Percentiles rank a stretch among this genome's conserved stretches.
Conservation (phyloP, 148 eudicot genomes). For the Limonium bicolor region DNA sequence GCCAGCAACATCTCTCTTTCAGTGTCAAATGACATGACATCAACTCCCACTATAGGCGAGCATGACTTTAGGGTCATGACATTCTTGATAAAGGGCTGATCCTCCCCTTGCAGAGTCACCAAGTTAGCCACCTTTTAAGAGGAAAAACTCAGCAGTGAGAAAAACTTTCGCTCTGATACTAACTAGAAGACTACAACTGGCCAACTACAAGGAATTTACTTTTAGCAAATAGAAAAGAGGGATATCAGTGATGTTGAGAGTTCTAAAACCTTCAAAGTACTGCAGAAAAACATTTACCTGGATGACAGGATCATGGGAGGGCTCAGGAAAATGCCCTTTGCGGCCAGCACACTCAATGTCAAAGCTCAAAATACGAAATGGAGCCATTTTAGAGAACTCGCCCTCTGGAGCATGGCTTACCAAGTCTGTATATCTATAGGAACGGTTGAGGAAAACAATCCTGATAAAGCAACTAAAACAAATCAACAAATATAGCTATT, state of each 20-base stretch:
- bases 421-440: conserved; percentile 62
- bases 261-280: no score
- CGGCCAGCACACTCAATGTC: conserved; percentile 99
- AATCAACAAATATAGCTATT: no score
- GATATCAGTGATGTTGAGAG: no score
- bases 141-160: no score
- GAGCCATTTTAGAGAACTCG: conserved; percentile 92
- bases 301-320: conserved; percentile 90
- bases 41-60: conserved; percentile 94
- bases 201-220: no score
- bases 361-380: conserved; percentile 94
- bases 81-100: conserved; percentile 79
- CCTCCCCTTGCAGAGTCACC: conserved; percentile 88
- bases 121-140: conserved; percentile 68
- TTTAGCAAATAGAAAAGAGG: no score
- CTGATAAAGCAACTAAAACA: not conserved
- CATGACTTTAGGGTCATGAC: conserved; percentile 97
- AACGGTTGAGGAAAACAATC: conserved; percentile 16
- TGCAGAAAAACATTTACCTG: conserved; percentile 37
- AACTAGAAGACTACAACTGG: no score
- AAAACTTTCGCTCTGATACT: no score
- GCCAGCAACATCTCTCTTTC: conserved; percentile 81
- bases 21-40: conserved; percentile 89
- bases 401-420: conserved; percentile 91
- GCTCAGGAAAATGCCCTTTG: conserved; percentile 92